Conservation (phyloP, 768 basidiomycete species). For the Kwoniella dejecticola region DNA sequence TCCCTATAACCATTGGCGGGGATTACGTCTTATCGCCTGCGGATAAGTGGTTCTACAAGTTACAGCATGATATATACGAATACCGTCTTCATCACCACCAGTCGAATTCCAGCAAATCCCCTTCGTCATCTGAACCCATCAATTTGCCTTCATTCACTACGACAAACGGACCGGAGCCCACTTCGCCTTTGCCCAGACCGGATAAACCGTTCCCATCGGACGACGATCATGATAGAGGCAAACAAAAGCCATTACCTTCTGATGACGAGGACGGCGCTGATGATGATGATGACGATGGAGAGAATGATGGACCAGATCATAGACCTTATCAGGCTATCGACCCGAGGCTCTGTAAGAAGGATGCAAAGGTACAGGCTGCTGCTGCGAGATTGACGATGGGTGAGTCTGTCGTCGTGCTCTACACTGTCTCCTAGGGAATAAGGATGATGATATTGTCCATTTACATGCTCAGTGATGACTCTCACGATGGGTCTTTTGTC, state of each 20-base stretch:
- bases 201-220: background rate
- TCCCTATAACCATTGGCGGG: background rate
- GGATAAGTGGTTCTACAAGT: slow-evolving; percentile 43
- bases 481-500: slow-evolving; percentile 76
- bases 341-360: slow-evolving; percentile 51
- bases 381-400: slow-evolving; percentile 52
- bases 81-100: slow-evolving; percentile 22
- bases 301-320: slow-evolving; percentile 6
- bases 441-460: background rate
- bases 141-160: background rate
- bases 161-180: background rate
- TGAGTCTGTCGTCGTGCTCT: slow-evolving; percentile 24
- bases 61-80: slow-evolving; percentile 46
- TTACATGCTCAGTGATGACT: slow-evolving; percentile 64
- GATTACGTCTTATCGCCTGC: slow-evolving; percentile 27
- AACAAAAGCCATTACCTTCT: background rate
- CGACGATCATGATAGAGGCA: background rate
- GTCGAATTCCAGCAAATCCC: background rate
- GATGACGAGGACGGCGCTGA: background rate
- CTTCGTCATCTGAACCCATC: background rate
- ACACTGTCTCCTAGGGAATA: background rate
- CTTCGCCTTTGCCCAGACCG: background rate
- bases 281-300: background rate
- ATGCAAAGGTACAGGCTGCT: slow-evolving; percentile 50
- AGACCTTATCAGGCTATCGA: slow-evolving; percentile 48